phyloP scores from a whole-genome alignment of 2,329 filamentous ascomycete species.

The Cladophialophora bantiana region DNA sequence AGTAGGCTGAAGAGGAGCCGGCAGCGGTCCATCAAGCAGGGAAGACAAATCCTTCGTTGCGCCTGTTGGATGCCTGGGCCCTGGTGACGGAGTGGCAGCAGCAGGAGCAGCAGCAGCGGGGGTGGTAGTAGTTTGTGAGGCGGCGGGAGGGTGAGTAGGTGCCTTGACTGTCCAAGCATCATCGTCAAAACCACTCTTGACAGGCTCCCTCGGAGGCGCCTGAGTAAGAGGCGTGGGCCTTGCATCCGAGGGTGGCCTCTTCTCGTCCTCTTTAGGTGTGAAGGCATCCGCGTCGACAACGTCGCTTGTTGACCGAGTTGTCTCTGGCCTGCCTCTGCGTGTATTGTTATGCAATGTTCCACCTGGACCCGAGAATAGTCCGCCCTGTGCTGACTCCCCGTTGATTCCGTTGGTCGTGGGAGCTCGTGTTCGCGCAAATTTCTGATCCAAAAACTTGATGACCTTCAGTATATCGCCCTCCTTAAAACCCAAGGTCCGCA shows the following conservation, averaged over 20 bases:
- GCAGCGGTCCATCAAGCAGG: conserved; percentile 65
- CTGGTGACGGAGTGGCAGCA: conserved; percentile 34
- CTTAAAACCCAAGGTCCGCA: conserved; percentile 89
- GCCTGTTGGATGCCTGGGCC: conserved; percentile 64
- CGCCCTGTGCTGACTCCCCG: conserved; percentile 59
- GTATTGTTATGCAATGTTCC: conserved; percentile 93
- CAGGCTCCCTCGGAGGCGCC: conserved; percentile 57
- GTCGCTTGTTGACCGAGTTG: conserved; percentile 84
- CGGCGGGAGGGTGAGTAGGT: conserved; percentile 60
- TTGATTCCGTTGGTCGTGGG: conserved; percentile 63
- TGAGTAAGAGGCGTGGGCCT: conserved; percentile 59
- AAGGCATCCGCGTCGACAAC: conserved; percentile 88
- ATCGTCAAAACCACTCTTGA: conserved; percentile 79
- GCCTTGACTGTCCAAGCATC: conserved; percentile 98
- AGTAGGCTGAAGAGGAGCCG: conserved; percentile 65
- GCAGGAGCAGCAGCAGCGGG: conserved; percentile 35
- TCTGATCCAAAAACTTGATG: conserved; percentile 84
- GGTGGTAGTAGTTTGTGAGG: conserved; percentile 49
- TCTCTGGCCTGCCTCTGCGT: conserved; percentile 85
- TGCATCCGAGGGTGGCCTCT: conserved; percentile 52
- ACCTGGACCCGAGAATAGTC: conserved; percentile 92
- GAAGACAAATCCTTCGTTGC: conserved; percentile 70
- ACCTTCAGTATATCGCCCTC: conserved; percentile 97
- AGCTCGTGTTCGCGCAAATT: conserved; percentile 69
- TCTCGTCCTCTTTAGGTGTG: conserved; percentile 64